Base-by-base conservation (phyloP, 306 rosid genomes). In the Acacia crassicarpa region DNA sequence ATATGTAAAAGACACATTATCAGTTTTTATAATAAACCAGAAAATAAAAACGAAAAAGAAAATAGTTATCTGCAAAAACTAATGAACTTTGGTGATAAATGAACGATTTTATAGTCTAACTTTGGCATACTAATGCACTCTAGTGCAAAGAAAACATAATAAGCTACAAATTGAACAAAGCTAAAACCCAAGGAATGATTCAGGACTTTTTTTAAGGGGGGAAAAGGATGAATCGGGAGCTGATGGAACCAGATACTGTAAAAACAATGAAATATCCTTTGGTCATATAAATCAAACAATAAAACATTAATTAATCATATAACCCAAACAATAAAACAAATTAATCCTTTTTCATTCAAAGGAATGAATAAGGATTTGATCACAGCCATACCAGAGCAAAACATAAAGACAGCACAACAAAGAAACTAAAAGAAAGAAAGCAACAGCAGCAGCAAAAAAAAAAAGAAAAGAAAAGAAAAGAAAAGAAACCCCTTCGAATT, bases 1-100 rank as follows among this genome's bases (percentile, higher is more conserved):
- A 88, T 59, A 78, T 67, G 82, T 69, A 71, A 82, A 22, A 84
- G 84, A 70, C 74, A 67, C 72, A 83, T 22, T 74, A 80, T 79
- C 62, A 82, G 67, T 62, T 78, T 74, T 19, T 20, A 74, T 43
- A 8, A 40, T 30, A 73, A 59, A 51, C 19, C 17, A 16, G 62
- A 40, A 23, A 10, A 45, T 41, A 9, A 27, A 32, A 38, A 4
- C 22, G 41, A 43, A 12, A n/a, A 20, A 33, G 23, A 76, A 49
- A 68, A 69, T 9, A 33, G 70, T 9, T n/a, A 72, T 67, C 77
- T 71, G 41, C 13, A 12, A 78, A 65, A 75, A 43, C 13, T 12
- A 56, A 53, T 25, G 51, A 62, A 53, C 30, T 63, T 76, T 25
- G 38, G 48, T 40, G 74, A 81, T 72, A 63, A 72, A 38, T 33